Percentiles rank a stretch among this genome's conserved stretches.
phyloP scores from a whole-genome alignment of 441 rosid genomes.

The Isatis lusitanica region DNA sequence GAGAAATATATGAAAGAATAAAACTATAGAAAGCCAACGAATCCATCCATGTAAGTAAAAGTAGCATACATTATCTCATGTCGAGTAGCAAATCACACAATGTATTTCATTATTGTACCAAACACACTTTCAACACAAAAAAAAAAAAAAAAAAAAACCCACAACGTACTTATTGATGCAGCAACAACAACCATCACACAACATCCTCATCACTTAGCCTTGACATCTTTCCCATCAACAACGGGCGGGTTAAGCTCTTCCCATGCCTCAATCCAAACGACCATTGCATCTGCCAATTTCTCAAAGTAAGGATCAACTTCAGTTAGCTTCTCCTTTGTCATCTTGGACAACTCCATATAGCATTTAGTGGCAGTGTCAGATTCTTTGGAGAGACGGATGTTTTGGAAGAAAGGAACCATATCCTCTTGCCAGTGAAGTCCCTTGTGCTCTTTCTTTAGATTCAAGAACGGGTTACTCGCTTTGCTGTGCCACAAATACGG shows the following conservation, averaged over 20 bases:
- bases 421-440: slow-evolving; percentile 42
- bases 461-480: slow-evolving; percentile 39
- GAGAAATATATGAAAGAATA: not conserved
- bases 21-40: not conserved
- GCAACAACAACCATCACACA: not conserved
- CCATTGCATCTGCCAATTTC: slow-evolving; percentile 39
- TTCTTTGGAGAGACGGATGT: slow-evolving; percentile 31
- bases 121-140: not conserved
- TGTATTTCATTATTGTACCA: not conserved
- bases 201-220: not conserved
- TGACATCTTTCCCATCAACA: slow-evolving; percentile 1
- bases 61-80: not conserved
- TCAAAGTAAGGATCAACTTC: slow-evolving; percentile 38
- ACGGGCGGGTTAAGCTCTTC: slow-evolving; percentile 34
- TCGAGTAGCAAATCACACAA: not conserved
- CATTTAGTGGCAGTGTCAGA: slow-evolving; percentile 37
- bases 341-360: slow-evolving; percentile 26
- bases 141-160: not conserved
- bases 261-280: slow-evolving; percentile 38
- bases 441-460: slow-evolving; percentile 34
- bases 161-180: slow-evolving; percentile 8
- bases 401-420: slow-evolving; percentile 38
- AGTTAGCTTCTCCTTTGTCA: slow-evolving; percentile 31
- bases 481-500: slow-evolving; percentile 41
- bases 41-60: not conserved